phyloP scores from a whole-genome alignment of 768 basidiomycete genomes.

The Lentinula edodes region DNA sequence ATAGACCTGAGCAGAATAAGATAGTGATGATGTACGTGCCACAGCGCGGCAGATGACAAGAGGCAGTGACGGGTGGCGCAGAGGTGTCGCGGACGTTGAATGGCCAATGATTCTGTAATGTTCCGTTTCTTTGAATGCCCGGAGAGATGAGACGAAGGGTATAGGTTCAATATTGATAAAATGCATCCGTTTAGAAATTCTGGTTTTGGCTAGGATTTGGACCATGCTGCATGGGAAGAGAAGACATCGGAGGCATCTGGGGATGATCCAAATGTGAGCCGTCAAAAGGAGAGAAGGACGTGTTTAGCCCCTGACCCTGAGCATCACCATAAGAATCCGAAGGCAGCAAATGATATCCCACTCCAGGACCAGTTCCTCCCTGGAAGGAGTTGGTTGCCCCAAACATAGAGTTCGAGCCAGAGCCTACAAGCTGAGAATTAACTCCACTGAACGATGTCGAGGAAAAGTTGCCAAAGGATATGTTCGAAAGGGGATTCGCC shows the following conservation, averaged over 20 bases:
- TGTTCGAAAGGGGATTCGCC: background rate
- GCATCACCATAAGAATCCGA: background rate
- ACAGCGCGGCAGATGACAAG: background rate
- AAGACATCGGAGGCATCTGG: background rate
- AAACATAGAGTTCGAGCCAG: background rate
- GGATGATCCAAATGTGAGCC: background rate
- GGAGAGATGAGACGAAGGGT: background rate
- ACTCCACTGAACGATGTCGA: background rate
- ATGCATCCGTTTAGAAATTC: conserved; percentile 4
- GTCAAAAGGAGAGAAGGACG: conserved; percentile 2
- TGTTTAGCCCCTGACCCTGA: background rate
- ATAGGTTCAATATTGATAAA: background rate
- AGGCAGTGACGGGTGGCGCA: background rate
- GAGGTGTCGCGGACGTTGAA: background rate
- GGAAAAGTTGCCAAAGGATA: conserved; percentile 4
- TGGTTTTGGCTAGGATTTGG: conserved; percentile 5
- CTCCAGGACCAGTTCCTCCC: background rate
- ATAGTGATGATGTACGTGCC: background rate
- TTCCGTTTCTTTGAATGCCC: background rate
- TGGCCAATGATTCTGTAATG: background rate
- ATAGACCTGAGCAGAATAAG: background rate
- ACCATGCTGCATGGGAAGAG: background rate
- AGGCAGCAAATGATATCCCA: background rate
- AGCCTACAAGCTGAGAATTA: background rate
- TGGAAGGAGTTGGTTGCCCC: background rate